Evolutionary conservation across 257 asterid genomes (phyloP).

Genomic region (Petrea volubilis): DNA sequence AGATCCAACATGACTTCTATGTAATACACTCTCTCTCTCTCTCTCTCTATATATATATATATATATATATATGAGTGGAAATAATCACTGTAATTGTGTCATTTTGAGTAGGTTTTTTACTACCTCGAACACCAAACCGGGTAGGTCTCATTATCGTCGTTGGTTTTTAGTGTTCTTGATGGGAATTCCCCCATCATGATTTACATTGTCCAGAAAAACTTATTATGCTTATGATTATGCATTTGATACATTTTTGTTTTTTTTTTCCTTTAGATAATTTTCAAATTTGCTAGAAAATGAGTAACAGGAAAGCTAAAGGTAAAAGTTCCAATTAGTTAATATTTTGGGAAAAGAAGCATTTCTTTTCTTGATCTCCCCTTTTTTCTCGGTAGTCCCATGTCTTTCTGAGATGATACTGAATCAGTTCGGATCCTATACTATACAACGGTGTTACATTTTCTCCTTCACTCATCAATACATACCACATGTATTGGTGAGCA

Average conservation of each 20-base stretch:
- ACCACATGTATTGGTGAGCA: too few relatives aligned
- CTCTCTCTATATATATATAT: background rate
- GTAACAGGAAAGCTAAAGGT: background rate
- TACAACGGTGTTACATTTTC: too few relatives aligned
- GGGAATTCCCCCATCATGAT: background rate
- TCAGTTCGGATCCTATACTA: too few relatives aligned
- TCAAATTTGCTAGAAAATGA: constrained; percentile 12
- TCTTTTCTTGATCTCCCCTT: background rate
- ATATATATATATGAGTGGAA: background rate
- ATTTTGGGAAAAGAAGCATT: background rate
- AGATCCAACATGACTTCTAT: background rate
- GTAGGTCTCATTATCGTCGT: too few relatives aligned
- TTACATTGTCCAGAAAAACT: background rate
- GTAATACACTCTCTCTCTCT: too few relatives aligned
- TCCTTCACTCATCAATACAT: too few relatives aligned
- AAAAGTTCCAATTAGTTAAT: background rate
- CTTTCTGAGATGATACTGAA: background rate
- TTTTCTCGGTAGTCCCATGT: background rate
- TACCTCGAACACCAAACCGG: background rate
- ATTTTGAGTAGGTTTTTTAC: background rate
- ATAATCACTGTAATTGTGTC: background rate
- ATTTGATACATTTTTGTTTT: background rate
- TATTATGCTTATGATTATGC: background rate
- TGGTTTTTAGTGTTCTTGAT: background rate
- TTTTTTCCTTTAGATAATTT: background rate